Evolutionary conservation across 1,139 yeast genomes (phyloP), one percentile per base, ranked within the genome.

Genomic region (Pichia sp.): DNA sequence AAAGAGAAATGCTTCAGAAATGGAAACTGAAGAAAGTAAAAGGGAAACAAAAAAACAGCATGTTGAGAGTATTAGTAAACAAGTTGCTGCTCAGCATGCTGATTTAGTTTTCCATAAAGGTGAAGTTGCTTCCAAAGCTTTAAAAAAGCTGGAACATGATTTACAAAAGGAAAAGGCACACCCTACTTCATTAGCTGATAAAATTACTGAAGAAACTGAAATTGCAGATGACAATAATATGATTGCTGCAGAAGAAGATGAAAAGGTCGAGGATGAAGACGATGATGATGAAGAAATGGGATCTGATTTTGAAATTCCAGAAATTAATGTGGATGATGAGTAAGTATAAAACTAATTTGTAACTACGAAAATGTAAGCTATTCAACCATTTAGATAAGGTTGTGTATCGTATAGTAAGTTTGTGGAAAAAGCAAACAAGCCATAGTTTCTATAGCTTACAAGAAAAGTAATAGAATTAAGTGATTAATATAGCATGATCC

Each of bases 261-360:
- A 30, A 5, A 29, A 33, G 9, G 30, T 6, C 3, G 33, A 20
- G n/a, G 35, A 37, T 29, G 42, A 42, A 6, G 44, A 32, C 3
- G 49, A 43, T 9, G 42, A 40, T 1, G 57, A 53, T 9, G 50
- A 50, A 18, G 62, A 56, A 5, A 33, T 46, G 11, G 61, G 46
- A 9, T 59, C 63, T 1, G 65, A 61, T 34, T 56, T 61, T 37
- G 65, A 60, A 42, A 59, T 61, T 33, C 65, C 65, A 2, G 60
- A 52, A 37, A 61, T 61, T 34, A 59, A 56, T 28, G 54, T 53
- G 13, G 61, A 51, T 5, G 54, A 51, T n/a, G 62, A 58, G 31
- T 34, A 22, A 31, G 10, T 6, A 9, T n/a, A 29, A 6, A 6
- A 13, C 22, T 10, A 31, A 4, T 21, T 6, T 6, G 13, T 31